Percentiles rank a stretch among this genome's conserved stretches.
phyloP scores from a whole-genome alignment of 1,284 basidiomycete species.

The Sporisorium graminicola region DNA sequence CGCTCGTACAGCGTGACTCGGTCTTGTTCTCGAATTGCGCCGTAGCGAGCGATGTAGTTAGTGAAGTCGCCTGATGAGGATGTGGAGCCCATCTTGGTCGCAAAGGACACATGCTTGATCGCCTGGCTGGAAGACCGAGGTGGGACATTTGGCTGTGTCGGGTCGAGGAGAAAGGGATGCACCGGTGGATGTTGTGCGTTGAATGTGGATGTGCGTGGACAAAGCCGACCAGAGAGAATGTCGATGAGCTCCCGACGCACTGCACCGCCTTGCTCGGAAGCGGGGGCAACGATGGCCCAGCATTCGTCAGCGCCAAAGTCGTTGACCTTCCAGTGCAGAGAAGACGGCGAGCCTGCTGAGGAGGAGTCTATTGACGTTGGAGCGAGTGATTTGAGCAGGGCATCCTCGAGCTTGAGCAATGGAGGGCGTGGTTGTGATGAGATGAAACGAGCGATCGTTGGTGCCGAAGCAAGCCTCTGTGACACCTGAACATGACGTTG shows the following conservation, averaged over 20 bases:
- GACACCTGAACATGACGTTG: not conserved
- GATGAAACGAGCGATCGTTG: not conserved
- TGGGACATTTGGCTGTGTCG: not conserved
- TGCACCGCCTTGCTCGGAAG: conserved; percentile 53
- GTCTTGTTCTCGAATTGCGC: conserved; percentile 65
- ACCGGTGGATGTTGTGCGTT: conserved; percentile 16
- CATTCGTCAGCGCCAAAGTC: conserved; percentile 51
- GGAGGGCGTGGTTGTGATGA: conserved; percentile 11
- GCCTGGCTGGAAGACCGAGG: conserved; percentile 8
- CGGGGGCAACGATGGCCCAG: conserved; percentile 63
- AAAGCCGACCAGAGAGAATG: conserved; percentile 34
- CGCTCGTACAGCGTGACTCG: conserved; percentile 62
- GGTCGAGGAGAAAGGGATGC: conserved; percentile 52
- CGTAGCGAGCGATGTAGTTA: conserved; percentile 65
- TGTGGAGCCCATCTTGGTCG: conserved; percentile 34
- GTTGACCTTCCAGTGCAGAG: conserved; percentile 49
- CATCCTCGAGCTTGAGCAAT: conserved; percentile 24
- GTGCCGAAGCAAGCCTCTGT: not conserved
- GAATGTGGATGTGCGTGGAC: conserved; percentile 7
- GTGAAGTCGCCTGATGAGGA: conserved; percentile 50
- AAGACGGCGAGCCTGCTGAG: not conserved
- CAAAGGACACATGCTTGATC: conserved; percentile 61
- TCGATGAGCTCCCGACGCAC: conserved; percentile 51
- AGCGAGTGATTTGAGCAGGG: not conserved
- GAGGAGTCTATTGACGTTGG: not conserved